Evolutionary conservation across 768 basidiomycete genomes (phyloP).

Genomic region (Candolleomyces efflorescens): DNA sequence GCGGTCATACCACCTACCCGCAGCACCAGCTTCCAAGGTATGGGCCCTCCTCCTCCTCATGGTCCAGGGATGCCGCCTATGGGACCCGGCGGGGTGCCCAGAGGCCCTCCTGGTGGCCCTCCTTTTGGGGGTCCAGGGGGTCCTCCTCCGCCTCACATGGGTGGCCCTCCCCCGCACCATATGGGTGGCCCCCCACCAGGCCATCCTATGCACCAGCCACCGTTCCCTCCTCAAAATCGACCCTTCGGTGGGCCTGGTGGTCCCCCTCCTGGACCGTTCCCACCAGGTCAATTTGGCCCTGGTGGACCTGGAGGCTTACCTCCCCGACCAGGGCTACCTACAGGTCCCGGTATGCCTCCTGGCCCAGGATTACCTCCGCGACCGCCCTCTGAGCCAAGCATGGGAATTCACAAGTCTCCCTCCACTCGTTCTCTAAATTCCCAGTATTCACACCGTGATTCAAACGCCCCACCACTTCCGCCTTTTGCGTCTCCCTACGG

Average conservation of each 20-base stretch:
- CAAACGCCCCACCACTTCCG: slow-evolving; percentile 39
- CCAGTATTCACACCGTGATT: slow-evolving; percentile 45
- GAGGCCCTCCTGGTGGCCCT: not conserved
- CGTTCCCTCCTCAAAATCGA: not conserved
- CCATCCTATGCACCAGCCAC: not conserved
- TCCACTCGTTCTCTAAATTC: slow-evolving; percentile 58
- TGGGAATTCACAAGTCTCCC: slow-evolving; percentile 43
- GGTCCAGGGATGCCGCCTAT: slow-evolving; percentile 2
- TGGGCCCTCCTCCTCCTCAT: slow-evolving; percentile 20
- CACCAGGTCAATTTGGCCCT: slow-evolving; percentile 6
- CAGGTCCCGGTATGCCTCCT: slow-evolving; percentile 4
- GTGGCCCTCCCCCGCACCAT: not conserved
- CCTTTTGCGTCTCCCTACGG: slow-evolving; percentile 34
- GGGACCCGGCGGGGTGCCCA: not conserved
- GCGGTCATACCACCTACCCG: slow-evolving; percentile 31
- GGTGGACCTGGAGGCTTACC: slow-evolving; percentile 1
- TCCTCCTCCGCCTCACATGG: slow-evolving; percentile 1
- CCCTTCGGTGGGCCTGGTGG: not conserved
- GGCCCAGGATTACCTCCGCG: slow-evolving; percentile 24
- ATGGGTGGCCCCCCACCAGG: slow-evolving; percentile 2
- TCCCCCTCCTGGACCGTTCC: not conserved
- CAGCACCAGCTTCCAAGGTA: slow-evolving; percentile 28
- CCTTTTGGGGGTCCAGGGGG: not conserved
- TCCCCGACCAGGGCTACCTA: slow-evolving; percentile 2
- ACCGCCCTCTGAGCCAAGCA: slow-evolving; percentile 46